Conservation (phyloP, 441 rosid genomes). For the Populus hybrid region DNA sequence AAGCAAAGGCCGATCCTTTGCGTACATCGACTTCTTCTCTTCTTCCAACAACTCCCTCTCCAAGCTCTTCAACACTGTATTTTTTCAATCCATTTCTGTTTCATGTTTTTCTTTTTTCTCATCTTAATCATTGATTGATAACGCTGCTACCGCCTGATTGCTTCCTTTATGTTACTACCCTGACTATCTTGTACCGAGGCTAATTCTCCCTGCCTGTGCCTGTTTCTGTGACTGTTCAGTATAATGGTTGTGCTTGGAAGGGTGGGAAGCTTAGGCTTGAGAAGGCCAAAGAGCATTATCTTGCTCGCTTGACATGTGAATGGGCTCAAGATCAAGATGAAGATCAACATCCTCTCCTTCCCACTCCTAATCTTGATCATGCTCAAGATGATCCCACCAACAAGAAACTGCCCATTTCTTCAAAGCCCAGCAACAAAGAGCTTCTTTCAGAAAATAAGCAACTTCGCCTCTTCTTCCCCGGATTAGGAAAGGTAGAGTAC, state of each 20-base stretch:
- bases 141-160: neutral
- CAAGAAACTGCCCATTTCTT: neutral
- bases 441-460: slow-evolving; percentile 29
- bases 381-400: slow-evolving; percentile 37
- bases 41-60: slow-evolving; percentile 56
- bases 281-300: slow-evolving; percentile 86
- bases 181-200: neutral
- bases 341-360: neutral
- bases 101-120: neutral
- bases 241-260: slow-evolving; percentile 91
- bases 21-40: slow-evolving; percentile 65
- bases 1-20: slow-evolving; percentile 86
- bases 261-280: slow-evolving; percentile 84
- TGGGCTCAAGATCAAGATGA: neutral
- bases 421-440: slow-evolving; percentile 5
- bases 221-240: slow-evolving; percentile 40
- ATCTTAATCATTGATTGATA: neutral
- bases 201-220: neutral
- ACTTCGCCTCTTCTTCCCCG: slow-evolving; percentile 69
- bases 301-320: slow-evolving; percentile 14
- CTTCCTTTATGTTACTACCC: neutral
- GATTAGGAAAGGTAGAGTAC: slow-evolving; percentile 52
- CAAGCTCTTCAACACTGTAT: slow-evolving; percentile 79
- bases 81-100: neutral
- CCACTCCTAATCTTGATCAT: slow-evolving; percentile 64